Conservation (phyloP, 2,329 filamentous ascomycete genomes). For the Clathrospora elynae region DNA sequence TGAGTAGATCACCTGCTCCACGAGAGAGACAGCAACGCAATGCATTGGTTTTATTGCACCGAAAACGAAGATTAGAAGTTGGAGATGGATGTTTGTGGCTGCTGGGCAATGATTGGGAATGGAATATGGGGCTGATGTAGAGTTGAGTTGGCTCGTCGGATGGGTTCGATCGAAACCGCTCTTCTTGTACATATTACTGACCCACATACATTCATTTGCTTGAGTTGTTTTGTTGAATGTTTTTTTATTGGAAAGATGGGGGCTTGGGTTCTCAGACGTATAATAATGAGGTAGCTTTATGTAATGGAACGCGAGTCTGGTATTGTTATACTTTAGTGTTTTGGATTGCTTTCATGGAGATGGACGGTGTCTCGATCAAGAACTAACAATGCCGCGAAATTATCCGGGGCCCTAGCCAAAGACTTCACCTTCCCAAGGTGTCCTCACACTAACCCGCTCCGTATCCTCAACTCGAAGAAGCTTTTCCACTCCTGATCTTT, state of each 20-base stretch:
- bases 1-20: slow-evolving; percentile 30
- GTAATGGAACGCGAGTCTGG: too few species aligned
- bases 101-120: too few species aligned
- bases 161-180: slow-evolving; percentile 3
- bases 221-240: slow-evolving; percentile 5
- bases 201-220: slow-evolving; percentile 13
- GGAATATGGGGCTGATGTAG: too few species aligned
- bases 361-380: too few species aligned
- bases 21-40: not conserved
- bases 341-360: too few species aligned
- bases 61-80: not conserved
- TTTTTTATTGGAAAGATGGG: slow-evolving; percentile 11
- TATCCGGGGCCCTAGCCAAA: too few species aligned
- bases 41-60: not conserved
- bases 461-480: slow-evolving; percentile 29
- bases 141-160: slow-evolving; percentile 1
- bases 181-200: slow-evolving; percentile 6
- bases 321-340: too few species aligned
- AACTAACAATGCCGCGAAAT: too few species aligned
- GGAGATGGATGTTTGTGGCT: too few species aligned
- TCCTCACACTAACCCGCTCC: slow-evolving; percentile 19
- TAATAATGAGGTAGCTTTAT: too few species aligned
- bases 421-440: slow-evolving; percentile 29
- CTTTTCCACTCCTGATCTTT: slow-evolving; percentile 29
- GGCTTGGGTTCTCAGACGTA: too few species aligned